Conservation (phyloP, 768 basidiomycete species). For the Amanita rubescens region DNA sequence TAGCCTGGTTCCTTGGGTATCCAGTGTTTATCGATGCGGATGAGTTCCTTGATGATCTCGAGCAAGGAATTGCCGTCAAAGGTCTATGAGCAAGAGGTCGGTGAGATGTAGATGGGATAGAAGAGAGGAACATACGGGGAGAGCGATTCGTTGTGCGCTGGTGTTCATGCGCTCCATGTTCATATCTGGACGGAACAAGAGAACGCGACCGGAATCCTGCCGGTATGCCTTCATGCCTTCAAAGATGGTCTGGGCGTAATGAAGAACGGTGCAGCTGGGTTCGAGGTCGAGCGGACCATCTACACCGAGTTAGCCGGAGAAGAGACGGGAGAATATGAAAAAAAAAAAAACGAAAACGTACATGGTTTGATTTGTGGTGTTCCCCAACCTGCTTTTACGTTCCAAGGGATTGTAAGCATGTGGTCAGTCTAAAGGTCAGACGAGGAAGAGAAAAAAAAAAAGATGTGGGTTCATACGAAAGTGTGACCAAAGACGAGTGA, state of each 20-base stretch:
- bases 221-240: constrained; percentile 96
- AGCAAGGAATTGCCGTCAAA: constrained; percentile 74
- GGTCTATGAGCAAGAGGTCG: constrained; percentile 31
- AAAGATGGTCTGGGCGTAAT: constrained; percentile 89
- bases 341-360: constrained; percentile 16
- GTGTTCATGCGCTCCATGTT: constrained; percentile 96
- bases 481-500: constrained; percentile 78
- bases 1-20: constrained; percentile 84
- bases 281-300: constrained; percentile 70
- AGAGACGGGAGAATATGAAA: constrained; percentile 2
- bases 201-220: constrained; percentile 60
- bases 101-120: constrained; percentile 3
- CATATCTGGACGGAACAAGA: constrained; percentile 92
- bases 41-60: constrained; percentile 79
- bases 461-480: constrained; percentile 44
- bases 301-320: constrained; percentile 17
- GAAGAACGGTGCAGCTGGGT: constrained; percentile 76
- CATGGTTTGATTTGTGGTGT: constrained; percentile 78
- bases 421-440: constrained; percentile 59
- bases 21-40: constrained; percentile 83
- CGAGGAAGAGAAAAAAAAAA: background rate
- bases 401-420: constrained; percentile 81
- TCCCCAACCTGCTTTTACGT: constrained; percentile 68
- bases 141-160: constrained; percentile 69
- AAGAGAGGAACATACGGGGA: constrained; percentile 47